phyloP scores from a whole-genome alignment of 805 yeast species.

The Blastobotrys muscicola region DNA sequence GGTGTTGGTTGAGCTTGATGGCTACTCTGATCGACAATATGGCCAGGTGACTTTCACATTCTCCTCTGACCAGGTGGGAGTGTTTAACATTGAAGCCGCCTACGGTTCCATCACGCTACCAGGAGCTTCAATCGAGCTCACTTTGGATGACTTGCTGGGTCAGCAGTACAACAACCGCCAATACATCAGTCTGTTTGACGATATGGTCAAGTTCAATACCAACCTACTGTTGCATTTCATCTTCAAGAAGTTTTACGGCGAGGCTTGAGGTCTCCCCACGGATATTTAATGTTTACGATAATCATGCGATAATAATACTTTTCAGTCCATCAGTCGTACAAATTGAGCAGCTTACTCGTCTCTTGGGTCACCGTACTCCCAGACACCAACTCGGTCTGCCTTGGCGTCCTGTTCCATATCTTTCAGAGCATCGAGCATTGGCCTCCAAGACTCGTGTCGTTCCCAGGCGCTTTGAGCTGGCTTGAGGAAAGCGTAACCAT shows the following conservation, averaged over 20 bases:
- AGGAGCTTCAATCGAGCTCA: slow-evolving; percentile 41
- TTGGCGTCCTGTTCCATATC: slow-evolving; percentile 43
- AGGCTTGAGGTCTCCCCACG: slow-evolving; percentile 9
- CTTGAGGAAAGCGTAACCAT: slow-evolving; percentile 50
- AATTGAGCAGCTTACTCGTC: slow-evolving; percentile 29
- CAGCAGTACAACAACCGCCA: slow-evolving; percentile 62
- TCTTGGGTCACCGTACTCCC: slow-evolving; percentile 69
- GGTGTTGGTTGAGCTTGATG: slow-evolving; percentile 51
- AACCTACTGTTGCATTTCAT: slow-evolving; percentile 58
- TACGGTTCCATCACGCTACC: slow-evolving; percentile 53
- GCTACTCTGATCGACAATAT: slow-evolving; percentile 38
- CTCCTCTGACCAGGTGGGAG: slow-evolving; percentile 64
- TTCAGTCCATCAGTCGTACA: background rate
- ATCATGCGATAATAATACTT: background rate
- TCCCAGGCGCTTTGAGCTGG: slow-evolving; percentile 29
- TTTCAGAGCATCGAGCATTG: slow-evolving; percentile 33
- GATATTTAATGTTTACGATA: background rate
- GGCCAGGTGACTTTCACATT: slow-evolving; percentile 67
- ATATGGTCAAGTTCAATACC: slow-evolving; percentile 60
- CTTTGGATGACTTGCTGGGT: slow-evolving; percentile 62
- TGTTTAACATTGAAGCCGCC: slow-evolving; percentile 65
- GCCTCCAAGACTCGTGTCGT: slow-evolving; percentile 17
- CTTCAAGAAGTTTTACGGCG: slow-evolving; percentile 65
- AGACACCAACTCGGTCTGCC: slow-evolving; percentile 47
- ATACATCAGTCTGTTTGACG: slow-evolving; percentile 50